Base-by-base conservation (phyloP, 495 filamentous ascomycete species). In the Saxophila tyrrhenica region DNA sequence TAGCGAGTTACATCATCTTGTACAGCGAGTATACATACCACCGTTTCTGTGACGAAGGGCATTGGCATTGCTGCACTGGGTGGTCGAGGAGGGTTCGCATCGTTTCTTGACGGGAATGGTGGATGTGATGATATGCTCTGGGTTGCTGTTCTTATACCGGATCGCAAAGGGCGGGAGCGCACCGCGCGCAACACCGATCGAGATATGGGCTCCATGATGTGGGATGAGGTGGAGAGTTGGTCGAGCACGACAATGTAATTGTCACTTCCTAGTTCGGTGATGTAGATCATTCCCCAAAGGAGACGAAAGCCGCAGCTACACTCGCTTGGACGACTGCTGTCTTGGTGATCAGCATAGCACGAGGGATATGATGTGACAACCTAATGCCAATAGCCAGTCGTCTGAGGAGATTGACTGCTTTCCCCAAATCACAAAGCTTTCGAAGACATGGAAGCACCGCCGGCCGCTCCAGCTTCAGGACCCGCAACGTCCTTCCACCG, bases 21-120 rank as follows among this genome's bases (percentile, higher is more conserved):
- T 24, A 32, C 35, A 42, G 47, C 23, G 44, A 3, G 39, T 15
- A 10, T 24, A 73, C 86, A 61, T 82, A 92, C 88, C 59, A 90
- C 79, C 29, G 69, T 72, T 63, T 73, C 71, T 29, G 71, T 73
- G 39, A 73, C 70, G 54, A 62, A 73, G 21, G 71, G 70, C 50
- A 66, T 68, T 5, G 71, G 71, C 9, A 64, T 58, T 60, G 69
- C 72, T 58, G 61, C 63, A 49, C 25, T 43, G 11, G 66, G 62
- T 19, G 49, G 50, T 54, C 35, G 22, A 41, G 47, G 25, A 11
- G 46, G 32, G 5, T 23, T 45, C 22, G 49, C 38, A 50, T 47
- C 19, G 46, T 43, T 45, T 7, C 21, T 21, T 39, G 25, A 15
- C 35, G 45, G 42, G 39, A 58, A 46, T 25, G 51, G 38, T 21